Evolutionary conservation across 2,329 filamentous ascomycete species (phyloP), one percentile per base, ranked within the genome.

Genomic region (Alternaria metachromatica): DNA sequence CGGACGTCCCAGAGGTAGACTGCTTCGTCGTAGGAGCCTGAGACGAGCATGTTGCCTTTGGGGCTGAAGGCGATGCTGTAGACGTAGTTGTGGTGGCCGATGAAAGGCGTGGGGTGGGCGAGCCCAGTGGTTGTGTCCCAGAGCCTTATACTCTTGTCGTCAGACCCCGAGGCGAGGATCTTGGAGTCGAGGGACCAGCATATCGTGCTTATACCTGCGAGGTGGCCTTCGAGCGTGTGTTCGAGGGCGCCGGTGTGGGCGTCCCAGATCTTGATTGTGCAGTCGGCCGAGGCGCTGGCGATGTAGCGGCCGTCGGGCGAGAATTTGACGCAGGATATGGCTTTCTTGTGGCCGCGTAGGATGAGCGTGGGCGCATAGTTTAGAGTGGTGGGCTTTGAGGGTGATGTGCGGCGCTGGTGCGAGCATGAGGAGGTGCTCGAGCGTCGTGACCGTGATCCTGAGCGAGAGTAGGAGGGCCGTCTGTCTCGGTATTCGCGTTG

Each of bases 1-100:
- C 96, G 87, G 13, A 98, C 92, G 79, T 99, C 96, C 96, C 96
- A 99, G 6, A 99, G 82, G 69, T 97, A 97, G 0, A 99, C 93
- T 5, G 96, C 96, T 83, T 99, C 96, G 71, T 99, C 96, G 81
- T 97, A 98, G 68, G 92, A 96, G 12, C 96, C 96, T 69, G 92
- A 96, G 15, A 94, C 96, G 33, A 99, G 87, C 77, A 98, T 97
- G 76, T 99, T 99, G 23, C 96, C 96, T 80, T 97, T 98, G 2
- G 96, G 96, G n/a, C 93, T 95, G 80, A 98, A 98, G 6, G 94
- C 94, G 33, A 99, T 85, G 55, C 91, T 93, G 81, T 97, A 97
- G 30, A 99, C 90, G 80, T 98, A 98, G 81, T 96, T 98, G 80
- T 97, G 94, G 75, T 99, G 96, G 3, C 96, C 95, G 23, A 92